Evolutionary conservation across 140 eudicot genomes (phyloP).

Genomic region (Bidens hawaiensis): DNA sequence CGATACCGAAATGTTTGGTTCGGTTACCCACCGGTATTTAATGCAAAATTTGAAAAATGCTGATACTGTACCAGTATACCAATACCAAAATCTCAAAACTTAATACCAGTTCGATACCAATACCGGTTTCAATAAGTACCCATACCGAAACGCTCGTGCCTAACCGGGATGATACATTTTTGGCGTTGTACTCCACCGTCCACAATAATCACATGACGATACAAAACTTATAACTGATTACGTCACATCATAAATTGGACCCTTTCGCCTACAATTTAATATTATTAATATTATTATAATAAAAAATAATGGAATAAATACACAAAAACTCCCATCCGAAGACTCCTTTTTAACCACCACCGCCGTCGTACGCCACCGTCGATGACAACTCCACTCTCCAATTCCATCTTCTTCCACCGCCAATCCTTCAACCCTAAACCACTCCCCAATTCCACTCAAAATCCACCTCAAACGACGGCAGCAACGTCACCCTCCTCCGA

Average conservation of each 20-base stretch:
- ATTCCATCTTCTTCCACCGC: slow-evolving; percentile 36
- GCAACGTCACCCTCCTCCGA: slow-evolving; percentile 28
- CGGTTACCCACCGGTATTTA: too few species aligned
- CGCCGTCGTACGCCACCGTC: background rate
- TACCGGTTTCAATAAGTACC: too few species aligned
- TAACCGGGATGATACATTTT: too few species aligned
- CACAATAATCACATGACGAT: too few species aligned
- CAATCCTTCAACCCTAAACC: slow-evolving; percentile 29
- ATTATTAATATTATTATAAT: background rate
- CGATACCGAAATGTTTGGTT: too few species aligned
- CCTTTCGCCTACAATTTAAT: background rate
- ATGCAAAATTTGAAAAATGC: too few species aligned
- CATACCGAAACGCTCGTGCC: too few species aligned
- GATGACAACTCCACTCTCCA: slow-evolving; percentile 42
- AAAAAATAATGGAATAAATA: background rate
- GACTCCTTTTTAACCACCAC: slow-evolving; percentile 16
- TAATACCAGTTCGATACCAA: too few species aligned
- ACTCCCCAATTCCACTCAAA: slow-evolving; percentile 32
- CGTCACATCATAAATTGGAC: background rate
- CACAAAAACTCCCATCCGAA: slow-evolving; percentile 20
- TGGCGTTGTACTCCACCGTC: too few species aligned
- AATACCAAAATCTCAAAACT: too few species aligned
- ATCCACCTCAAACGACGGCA: slow-evolving; percentile 39
- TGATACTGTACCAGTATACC: too few species aligned
- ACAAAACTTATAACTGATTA: background rate